Evolutionary conservation across 2,329 filamentous ascomycete species (phyloP).

Genomic region (Hypoxylon sp.): DNA sequence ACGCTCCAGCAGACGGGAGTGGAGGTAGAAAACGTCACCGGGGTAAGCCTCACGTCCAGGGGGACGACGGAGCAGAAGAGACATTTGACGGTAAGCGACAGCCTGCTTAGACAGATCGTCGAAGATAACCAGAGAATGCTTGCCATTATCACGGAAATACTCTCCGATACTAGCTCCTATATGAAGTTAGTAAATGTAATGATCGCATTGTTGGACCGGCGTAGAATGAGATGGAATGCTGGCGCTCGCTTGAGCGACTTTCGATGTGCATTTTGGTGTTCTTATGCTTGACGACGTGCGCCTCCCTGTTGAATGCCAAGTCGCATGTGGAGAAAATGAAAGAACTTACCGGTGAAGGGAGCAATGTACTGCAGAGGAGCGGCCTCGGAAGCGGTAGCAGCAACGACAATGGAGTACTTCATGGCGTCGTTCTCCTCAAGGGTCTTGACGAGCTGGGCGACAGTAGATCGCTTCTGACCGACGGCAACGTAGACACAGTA

Average conservation of each 20-base stretch:
- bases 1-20: conserved; percentile 99
- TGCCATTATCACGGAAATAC: conserved; percentile 85
- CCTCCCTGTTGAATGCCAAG: too few relatives aligned
- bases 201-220: background rate
- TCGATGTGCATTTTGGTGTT: background rate
- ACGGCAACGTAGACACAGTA: conserved; percentile 99
- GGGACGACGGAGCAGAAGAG: conserved; percentile 94
- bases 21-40: conserved; percentile 99
- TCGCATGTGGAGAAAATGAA: too few relatives aligned
- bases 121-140: conserved; percentile 90
- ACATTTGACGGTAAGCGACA: conserved; percentile 99
- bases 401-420: conserved; percentile 96
- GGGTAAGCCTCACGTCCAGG: conserved; percentile 99
- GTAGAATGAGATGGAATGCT: background rate
- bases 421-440: conserved; percentile 99
- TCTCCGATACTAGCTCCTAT: conserved; percentile 66
- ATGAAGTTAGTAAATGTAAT: conserved; percentile 42
- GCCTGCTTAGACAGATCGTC: conserved; percentile 99
- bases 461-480: conserved; percentile 99
- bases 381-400: conserved; percentile 96
- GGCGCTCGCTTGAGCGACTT: background rate
- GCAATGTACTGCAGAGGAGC: conserved; percentile 94
- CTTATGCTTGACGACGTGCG: too few relatives aligned
- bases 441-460: conserved; percentile 99
- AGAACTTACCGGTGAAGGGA: conserved; percentile 95